These are phyloP conservation scores for Cylindrodendrum hubeiense DNA, from an alignment of 2,329 filamentous ascomycete species.

Conservation along the genomic window DNA sequence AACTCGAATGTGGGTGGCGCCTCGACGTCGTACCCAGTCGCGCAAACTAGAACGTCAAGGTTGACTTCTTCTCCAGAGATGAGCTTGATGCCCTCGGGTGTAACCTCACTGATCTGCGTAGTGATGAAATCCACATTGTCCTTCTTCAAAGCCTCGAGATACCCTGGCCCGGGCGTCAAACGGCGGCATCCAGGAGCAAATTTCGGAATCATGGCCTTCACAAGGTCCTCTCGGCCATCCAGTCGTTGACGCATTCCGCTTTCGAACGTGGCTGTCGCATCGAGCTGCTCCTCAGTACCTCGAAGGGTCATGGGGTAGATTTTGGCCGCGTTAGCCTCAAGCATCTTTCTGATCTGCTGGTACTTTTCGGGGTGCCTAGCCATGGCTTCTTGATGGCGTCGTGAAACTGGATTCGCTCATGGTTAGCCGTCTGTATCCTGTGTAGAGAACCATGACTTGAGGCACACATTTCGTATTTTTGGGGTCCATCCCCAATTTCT, in stretches of 20 bases:
- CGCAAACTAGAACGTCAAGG: conserved; percentile 24
- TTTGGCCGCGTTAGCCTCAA: conserved; percentile 16
- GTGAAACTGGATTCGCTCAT: conserved; percentile 13
- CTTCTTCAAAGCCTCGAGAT: conserved; percentile 25
- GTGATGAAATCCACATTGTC: conserved; percentile 23
- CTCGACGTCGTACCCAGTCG: conserved; percentile 24
- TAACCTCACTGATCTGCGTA: background rate
- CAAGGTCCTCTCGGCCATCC: background rate
- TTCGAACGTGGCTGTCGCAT: background rate
- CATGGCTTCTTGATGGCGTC: conserved; percentile 22
- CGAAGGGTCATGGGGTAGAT: conserved; percentile 13
- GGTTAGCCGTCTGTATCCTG: too few species aligned
- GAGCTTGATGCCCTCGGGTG: conserved; percentile 2
- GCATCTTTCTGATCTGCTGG: conserved; percentile 15
- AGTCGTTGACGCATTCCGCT: conserved; percentile 15
- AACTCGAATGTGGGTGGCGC: conserved; percentile 49
- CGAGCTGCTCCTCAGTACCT: conserved; percentile 2
- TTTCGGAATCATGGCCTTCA: conserved; percentile 8
- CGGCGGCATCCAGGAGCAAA: conserved; percentile 28
- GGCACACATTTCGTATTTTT: conserved; percentile 22
- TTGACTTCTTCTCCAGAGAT: conserved; percentile 8
- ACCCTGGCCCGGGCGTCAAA: conserved; percentile 26
- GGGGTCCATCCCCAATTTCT: conserved; percentile 23
- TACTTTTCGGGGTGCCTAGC: conserved; percentile 19
- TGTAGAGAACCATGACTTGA: background rate